Percentiles rank a stretch among this genome's conserved stretches.
Conservation (phyloP, 805 yeast genomes). For the Saccharomyces eubayanus region DNA sequence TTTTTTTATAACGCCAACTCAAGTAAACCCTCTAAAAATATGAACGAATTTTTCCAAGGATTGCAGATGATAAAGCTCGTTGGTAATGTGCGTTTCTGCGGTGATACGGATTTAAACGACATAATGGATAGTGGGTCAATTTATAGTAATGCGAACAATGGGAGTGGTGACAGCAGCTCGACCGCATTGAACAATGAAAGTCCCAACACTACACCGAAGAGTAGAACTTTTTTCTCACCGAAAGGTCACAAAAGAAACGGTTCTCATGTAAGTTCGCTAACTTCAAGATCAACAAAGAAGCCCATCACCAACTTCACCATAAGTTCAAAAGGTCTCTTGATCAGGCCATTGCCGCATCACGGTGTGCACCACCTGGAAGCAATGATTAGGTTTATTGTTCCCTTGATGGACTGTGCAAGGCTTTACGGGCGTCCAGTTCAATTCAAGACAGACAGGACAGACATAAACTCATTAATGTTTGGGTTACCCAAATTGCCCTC, state of each 20-base stretch:
- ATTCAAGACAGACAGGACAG: constrained; percentile 45
- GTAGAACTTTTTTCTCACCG: constrained; percentile 12
- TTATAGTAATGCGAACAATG: not conserved
- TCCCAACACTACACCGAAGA: constrained; percentile 1
- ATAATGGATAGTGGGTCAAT: not conserved
- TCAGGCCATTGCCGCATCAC: constrained; percentile 60
- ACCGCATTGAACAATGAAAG: not conserved
- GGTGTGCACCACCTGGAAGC: constrained; percentile 62
- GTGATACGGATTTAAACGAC: not conserved
- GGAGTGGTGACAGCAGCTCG: not conserved
- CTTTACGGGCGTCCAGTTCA: constrained; percentile 67
- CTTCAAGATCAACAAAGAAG: constrained; percentile 3
- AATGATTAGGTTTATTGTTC: constrained; percentile 57
- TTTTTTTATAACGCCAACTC: constrained; percentile 15
- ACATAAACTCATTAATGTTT: constrained; percentile 49
- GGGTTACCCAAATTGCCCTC: constrained; percentile 70
- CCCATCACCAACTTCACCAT: constrained; percentile 5
- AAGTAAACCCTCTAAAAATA: not conserved
- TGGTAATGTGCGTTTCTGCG: not conserved
- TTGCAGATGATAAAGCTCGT: not conserved
- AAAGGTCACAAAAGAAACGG: constrained; percentile 7
- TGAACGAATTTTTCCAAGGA: not conserved
- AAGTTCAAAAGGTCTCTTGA: constrained; percentile 29
- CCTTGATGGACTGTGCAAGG: constrained; percentile 55
- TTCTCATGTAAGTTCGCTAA: constrained; percentile 10